These are phyloP conservation scores for Nasturtium officinale DNA, from an alignment of 345 rosid genomes.

Conservation along the genomic window DNA sequence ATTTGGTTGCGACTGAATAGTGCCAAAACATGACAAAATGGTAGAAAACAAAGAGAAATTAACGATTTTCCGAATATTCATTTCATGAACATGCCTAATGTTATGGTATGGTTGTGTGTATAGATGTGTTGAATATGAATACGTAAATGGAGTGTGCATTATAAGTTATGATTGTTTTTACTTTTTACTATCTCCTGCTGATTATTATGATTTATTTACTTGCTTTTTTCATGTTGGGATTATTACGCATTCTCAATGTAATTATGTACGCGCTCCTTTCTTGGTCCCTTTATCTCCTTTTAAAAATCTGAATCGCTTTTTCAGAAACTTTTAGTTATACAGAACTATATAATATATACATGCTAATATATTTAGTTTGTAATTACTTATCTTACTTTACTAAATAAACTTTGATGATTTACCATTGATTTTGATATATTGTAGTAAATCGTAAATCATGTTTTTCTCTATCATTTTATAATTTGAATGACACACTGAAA, in stretches of 20 bases:
- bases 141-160: constrained; percentile 34
- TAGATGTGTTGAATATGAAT: constrained; percentile 11
- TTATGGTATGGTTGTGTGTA: not conserved
- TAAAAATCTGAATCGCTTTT: constrained; percentile 31
- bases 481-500: not conserved
- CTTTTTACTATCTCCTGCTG: constrained; percentile 20
- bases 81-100: too few species aligned
- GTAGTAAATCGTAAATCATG: not conserved
- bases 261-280: constrained; percentile 43
- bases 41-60: not conserved
- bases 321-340: constrained; percentile 14
- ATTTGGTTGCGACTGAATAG: not conserved
- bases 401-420: not conserved
- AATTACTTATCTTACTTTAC: not conserved
- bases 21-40: not conserved
- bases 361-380: constrained; percentile 22
- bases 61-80: too few species aligned
- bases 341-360: constrained; percentile 21
- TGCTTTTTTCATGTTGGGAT: constrained; percentile 25
- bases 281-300: constrained; percentile 35
- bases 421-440: not conserved
- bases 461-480: not conserved
- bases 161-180: constrained; percentile 32
- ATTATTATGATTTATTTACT: constrained; percentile 18
- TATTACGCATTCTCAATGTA: constrained; percentile 49